Percentiles rank a stretch among this genome's conserved stretches.
phyloP scores from a whole-genome alignment of 2,329 filamentous ascomycete species.

The Pestalotiopsis sp. region DNA sequence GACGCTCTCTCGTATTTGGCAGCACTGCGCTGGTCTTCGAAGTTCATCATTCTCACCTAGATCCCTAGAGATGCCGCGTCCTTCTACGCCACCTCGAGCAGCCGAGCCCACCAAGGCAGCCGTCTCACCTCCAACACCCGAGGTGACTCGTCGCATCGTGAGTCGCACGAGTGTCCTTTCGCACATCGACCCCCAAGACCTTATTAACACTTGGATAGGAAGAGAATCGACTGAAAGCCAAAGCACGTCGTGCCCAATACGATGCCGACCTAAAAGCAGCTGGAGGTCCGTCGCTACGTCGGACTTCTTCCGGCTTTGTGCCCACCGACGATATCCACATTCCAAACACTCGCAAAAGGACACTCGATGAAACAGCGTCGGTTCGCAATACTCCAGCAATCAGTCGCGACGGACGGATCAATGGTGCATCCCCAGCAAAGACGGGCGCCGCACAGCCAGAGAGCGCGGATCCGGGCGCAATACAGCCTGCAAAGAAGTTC shows the following conservation, averaged over 20 bases:
- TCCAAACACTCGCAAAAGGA: slow-evolving; percentile 66
- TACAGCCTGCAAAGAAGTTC: slow-evolving; percentile 83
- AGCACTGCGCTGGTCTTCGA: not conserved
- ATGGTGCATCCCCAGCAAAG: slow-evolving; percentile 33
- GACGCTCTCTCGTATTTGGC: not conserved
- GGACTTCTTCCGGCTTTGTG: slow-evolving; percentile 69
- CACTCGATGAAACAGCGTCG: slow-evolving; percentile 63
- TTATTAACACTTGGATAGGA: slow-evolving; percentile 55
- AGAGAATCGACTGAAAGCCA: slow-evolving; percentile 83
- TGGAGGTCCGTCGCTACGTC: slow-evolving; percentile 41
- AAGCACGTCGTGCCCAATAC: slow-evolving; percentile 75
- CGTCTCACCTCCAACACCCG: slow-evolving; percentile 52
- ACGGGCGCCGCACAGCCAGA: slow-evolving; percentile 31
- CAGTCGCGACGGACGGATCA: slow-evolving; percentile 66
- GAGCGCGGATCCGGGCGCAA: slow-evolving; percentile 35
- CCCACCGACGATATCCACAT: slow-evolving; percentile 64
- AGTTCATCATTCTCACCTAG: not conserved
- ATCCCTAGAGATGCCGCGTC: slow-evolving; percentile 42
- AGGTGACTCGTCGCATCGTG: slow-evolving; percentile 56
- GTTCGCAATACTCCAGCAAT: slow-evolving; percentile 48
- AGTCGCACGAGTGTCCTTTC: slow-evolving; percentile 20
- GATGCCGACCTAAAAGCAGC: slow-evolving; percentile 60
- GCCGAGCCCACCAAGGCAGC: slow-evolving; percentile 28
- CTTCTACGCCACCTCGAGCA: slow-evolving; percentile 44
- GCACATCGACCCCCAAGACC: not conserved